These are phyloP conservation scores for Marasmius tenuissimus DNA, from an alignment of 1,284 basidiomycete genomes.

Conservation along the genomic window DNA sequence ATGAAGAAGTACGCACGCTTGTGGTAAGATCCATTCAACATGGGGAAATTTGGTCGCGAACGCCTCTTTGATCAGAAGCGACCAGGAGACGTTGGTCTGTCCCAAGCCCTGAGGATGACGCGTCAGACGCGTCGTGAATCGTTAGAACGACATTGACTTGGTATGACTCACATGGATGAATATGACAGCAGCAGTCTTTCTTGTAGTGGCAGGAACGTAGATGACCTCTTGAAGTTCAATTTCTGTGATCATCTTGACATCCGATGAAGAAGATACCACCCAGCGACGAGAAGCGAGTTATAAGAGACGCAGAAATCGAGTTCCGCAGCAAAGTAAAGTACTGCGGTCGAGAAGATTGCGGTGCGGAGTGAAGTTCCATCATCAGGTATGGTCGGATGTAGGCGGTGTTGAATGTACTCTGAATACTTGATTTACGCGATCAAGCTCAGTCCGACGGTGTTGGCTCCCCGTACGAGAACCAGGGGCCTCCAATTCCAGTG, in stretches of 20 bases:
- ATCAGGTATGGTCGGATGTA: too few relatives aligned
- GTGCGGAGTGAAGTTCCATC: too few relatives aligned
- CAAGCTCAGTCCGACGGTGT: too few relatives aligned
- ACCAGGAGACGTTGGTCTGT: slow-evolving; percentile 36
- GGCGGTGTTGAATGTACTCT: too few relatives aligned
- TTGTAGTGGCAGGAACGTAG: slow-evolving; percentile 8
- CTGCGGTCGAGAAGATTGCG: too few relatives aligned
- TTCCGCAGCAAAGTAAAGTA: too few relatives aligned
- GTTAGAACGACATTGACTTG: not conserved
- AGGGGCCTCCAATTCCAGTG: too few relatives aligned
- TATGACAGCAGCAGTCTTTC: slow-evolving; percentile 30
- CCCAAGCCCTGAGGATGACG: slow-evolving; percentile 35
- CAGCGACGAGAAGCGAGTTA: too few relatives aligned
- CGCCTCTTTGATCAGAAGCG: slow-evolving; percentile 27
- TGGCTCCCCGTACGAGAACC: too few relatives aligned
- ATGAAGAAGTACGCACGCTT: slow-evolving; percentile 33
- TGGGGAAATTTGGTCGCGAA: slow-evolving; percentile 35
- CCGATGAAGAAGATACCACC: too few relatives aligned
- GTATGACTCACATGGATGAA: slow-evolving; percentile 34
- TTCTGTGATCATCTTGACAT: not conserved
- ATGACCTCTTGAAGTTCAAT: slow-evolving; percentile 1
- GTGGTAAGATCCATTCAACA: slow-evolving; percentile 43
- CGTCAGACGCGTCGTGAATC: not conserved
- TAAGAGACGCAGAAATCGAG: too few relatives aligned
- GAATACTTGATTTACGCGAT: too few relatives aligned